Evolutionary conservation across 805 yeast species (phyloP), one percentile per base, ranked within the genome.

Genomic region (Candida piceae): DNA sequence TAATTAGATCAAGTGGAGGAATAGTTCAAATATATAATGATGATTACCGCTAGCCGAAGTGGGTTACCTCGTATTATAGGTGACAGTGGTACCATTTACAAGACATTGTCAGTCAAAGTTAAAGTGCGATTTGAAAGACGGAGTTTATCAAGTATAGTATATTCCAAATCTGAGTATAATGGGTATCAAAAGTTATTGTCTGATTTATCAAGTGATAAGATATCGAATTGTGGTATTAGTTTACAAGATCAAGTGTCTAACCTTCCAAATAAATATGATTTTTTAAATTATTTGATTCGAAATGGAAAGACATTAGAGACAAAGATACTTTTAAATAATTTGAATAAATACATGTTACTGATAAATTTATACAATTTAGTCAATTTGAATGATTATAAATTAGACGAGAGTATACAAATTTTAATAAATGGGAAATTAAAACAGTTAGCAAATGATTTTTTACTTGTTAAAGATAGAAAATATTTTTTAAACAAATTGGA

Each of bases 191-290:
- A 6, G 13, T 12, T 24, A 24, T 10, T 24, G 5, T 7, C 9
- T 12, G 6, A 24, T 24, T 24, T 24, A 13, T 5, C 13, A 24
- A 9, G 26, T 12, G 13, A 12, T 5, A 9, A n/a, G n/a, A n/a
- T n/a, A n/a, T n/a, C n/a, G n/a, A n/a, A n/a, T 24, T 12, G 26
- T 24, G 13, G 13, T 7, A 9, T 12, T n/a, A n/a, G 19, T 10
- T 16, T 19, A n/a, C 12, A n/a, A 12, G 17, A 12, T 19, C 10
- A 28, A 28, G 15, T 28, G 9, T 28, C 12, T 28, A 13, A 17
- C 4, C 29, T 45, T 12, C 50, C 50, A 4, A 46, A 46, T 27
- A 39, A 30, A 26, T 16, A 35, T 24, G 48, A 43, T 32, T n/a
- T 46, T 16, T 15, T 41, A 4, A 40, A 42, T 6, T 38, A 41